Evolutionary conservation across 2,329 filamentous ascomycete genomes (phyloP), one percentile per base, ranked within the genome.

Genomic region (Hypoxylon rubiginosum): DNA sequence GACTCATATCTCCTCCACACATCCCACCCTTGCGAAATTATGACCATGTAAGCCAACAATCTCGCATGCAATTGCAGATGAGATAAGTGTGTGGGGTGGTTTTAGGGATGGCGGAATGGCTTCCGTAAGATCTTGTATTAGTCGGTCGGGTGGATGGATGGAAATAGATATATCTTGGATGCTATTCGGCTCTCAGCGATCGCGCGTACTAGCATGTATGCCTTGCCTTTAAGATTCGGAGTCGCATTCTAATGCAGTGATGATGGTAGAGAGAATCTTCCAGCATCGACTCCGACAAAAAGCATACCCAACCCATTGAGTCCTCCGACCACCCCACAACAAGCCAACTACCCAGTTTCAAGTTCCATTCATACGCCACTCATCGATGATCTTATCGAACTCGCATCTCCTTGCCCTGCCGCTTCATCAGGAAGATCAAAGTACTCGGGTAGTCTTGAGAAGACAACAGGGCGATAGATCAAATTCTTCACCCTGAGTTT

Each of bases 1-100:
- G 67, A 69, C 60, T 69, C 67, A 69, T 65, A n/a, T 46, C 26
- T 41, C 10, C 52, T 62, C 60, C 39, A 36, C 28, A 62, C 48
- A 50, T 55, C 28, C 41, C 48, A 58, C 26, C 50, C 45, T 34
- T 36, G 49, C 28, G 49, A 34, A 43, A 41, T 39, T n/a, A n/a
- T n/a, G n/a, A 45, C 32, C 32, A 50, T 41, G 39, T n/a, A 45
- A 51, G 41, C 56, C 41, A 58, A 36, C 52, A 68, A 68, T 66
- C 59, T 66, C 62, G 54, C 66, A 68, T 68, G 24, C 50, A 60
- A 50, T 50, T 46, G 54, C 51, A 51, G 58, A 30, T 55, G 30
- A 49, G 49, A 50, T 39, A 21, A 34, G 32, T 30, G 50, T 48
- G 51, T 55, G 58, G 58, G 39, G 45, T 53, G 34, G n/a, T 15